phyloP scores from a whole-genome alignment of 208 protist genomes.

The Trypanosoma conorhini region DNA sequence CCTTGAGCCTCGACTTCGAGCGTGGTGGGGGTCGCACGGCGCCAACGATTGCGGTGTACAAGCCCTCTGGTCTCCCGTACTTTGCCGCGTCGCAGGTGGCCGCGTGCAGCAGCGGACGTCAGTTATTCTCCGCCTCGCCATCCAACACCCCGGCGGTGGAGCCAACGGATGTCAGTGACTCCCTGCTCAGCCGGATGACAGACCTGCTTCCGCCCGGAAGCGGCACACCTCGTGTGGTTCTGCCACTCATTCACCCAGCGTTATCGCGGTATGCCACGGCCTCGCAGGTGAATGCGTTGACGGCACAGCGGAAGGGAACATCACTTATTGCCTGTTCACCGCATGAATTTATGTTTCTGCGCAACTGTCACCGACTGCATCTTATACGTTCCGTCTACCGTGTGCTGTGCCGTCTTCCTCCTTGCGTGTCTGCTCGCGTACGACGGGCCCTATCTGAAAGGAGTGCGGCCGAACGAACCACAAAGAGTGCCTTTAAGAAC shows the following conservation, averaged over 20 bases:
- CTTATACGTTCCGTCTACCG: slow-evolving; percentile 62
- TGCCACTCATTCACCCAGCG: slow-evolving; percentile 32
- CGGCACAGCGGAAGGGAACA: slow-evolving; percentile 50
- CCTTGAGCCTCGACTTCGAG: slow-evolving; percentile 6
- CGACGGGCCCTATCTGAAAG: neutral
- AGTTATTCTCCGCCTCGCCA: slow-evolving; percentile 14
- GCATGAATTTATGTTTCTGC: slow-evolving; percentile 56
- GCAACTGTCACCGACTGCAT: slow-evolving; percentile 56
- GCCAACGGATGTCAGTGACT: slow-evolving; percentile 52
- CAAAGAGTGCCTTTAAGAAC: slow-evolving; percentile 31
- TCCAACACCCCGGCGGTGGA: slow-evolving; percentile 1
- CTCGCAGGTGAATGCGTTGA: slow-evolving; percentile 49
- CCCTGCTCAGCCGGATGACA: slow-evolving; percentile 42
- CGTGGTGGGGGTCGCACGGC: neutral
- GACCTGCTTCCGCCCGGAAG: slow-evolving; percentile 44
- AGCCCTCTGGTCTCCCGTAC: slow-evolving; percentile 62
- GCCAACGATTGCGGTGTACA: slow-evolving; percentile 45
- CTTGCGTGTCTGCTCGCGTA: slow-evolving; percentile 36
- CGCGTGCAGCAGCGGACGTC: slow-evolving; percentile 10
- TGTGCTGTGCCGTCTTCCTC: slow-evolving; percentile 66
- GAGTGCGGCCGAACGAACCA: neutral
- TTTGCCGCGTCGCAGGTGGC: slow-evolving; percentile 52
- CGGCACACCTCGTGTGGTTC: slow-evolving; percentile 25
- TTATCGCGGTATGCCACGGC: slow-evolving; percentile 23
- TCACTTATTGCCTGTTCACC: slow-evolving; percentile 42